phyloP scores from a whole-genome alignment of 2,329 filamentous ascomycete genomes.

The Huntiella abstrusa region DNA sequence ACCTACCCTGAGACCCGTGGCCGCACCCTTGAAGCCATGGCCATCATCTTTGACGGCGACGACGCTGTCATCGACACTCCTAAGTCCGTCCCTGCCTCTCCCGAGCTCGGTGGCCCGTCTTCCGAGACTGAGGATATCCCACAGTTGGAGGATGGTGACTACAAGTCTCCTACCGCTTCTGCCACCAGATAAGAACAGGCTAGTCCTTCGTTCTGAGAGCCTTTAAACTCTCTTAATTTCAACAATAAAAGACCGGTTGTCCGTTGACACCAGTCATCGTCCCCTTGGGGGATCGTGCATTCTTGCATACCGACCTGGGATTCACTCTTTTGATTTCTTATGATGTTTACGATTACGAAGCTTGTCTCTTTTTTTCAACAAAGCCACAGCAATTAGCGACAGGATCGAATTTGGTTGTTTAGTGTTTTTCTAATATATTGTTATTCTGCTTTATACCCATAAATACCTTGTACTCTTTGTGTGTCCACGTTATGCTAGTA shows the following conservation, averaged over 20 bases:
- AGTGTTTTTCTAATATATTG: background rate
- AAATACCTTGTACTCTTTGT: background rate
- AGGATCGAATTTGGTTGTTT: background rate
- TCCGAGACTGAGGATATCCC: background rate
- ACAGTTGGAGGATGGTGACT: background rate
- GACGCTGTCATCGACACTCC: background rate
- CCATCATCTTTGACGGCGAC: constrained; percentile 11
- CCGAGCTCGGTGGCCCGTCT: background rate
- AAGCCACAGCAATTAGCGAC: constrained; percentile 2
- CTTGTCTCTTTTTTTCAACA: constrained; percentile 3
- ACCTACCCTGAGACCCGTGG: constrained; percentile 69
- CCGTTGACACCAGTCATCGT: background rate
- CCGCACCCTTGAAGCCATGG: constrained; percentile 14
- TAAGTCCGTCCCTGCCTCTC: background rate
- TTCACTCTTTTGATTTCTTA: background rate
- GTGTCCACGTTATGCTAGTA: background rate
- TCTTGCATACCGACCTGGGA: background rate
- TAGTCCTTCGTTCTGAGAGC: background rate
- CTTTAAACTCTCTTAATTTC: background rate
- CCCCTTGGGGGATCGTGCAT: too few species aligned
- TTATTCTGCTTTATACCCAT: background rate
- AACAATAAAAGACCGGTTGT: background rate
- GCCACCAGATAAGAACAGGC: background rate
- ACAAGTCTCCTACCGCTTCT: background rate
- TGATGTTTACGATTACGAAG: background rate